Evolutionary conservation across 192 early-diverging fungal genomes (phyloP).

Genomic region (Podila epicladia): DNA sequence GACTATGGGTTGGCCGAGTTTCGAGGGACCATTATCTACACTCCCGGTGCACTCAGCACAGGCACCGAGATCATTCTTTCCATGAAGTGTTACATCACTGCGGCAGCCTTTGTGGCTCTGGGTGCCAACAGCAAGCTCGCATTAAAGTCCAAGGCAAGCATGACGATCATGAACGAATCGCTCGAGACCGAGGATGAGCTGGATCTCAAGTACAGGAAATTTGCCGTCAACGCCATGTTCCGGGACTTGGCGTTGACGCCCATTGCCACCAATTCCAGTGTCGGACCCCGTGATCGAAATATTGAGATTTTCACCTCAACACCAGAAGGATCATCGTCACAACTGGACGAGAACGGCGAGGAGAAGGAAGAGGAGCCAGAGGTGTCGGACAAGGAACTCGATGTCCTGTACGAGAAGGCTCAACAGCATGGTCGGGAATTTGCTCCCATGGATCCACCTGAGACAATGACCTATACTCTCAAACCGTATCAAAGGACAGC

Average conservation of each 20-base stretch:
- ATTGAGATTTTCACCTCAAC: constrained; percentile 31
- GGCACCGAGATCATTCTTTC: constrained; percentile 59
- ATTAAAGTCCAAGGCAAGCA: constrained; percentile 1
- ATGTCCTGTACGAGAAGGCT: constrained; percentile 65
- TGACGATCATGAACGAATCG: constrained; percentile 23
- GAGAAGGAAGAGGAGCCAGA: constrained; percentile 52
- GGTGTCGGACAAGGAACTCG: constrained; percentile 59
- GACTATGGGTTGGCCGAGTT: constrained; percentile 59
- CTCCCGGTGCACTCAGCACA: constrained; percentile 29
- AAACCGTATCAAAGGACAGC: constrained; percentile 63
- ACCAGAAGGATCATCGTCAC: constrained; percentile 7
- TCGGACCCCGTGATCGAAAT: constrained; percentile 19
- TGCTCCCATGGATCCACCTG: constrained; percentile 56
- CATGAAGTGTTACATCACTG: constrained; percentile 49
- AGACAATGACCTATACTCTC: constrained; percentile 51
- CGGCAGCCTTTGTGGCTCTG: constrained; percentile 20
- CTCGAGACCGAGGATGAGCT: constrained; percentile 37
- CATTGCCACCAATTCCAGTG: constrained; percentile 30
- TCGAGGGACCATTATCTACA: constrained; percentile 53
- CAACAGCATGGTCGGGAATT: constrained; percentile 59
- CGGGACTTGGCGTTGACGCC: constrained; percentile 28
- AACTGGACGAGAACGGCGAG: constrained; percentile 9
- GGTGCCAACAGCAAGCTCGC: constrained; percentile 2
- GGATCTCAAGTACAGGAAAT: constrained; percentile 40
- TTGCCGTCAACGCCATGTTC: constrained; percentile 36